Evolutionary conservation across 1,139 yeast species (phyloP).

Genomic region (Taphrina sp.): DNA sequence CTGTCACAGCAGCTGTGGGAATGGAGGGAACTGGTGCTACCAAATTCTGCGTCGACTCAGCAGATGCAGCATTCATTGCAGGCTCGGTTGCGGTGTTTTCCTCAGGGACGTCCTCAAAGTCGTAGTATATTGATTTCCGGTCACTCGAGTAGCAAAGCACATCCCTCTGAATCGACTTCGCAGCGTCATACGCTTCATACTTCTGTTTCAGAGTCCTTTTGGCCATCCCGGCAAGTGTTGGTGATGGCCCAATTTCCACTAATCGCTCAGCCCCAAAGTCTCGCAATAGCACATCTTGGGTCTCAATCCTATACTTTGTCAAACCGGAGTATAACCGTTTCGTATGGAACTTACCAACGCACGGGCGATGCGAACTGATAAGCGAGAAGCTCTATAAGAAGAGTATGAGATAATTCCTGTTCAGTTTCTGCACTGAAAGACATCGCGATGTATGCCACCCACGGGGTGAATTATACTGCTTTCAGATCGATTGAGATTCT

Average conservation of each 20-base stretch:
- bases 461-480: too few species aligned
- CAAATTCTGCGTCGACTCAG: constrained; percentile 48
- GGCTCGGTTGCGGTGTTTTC: constrained; percentile 46
- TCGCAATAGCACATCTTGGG: constrained; percentile 94
- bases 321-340: background rate
- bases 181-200: constrained; percentile 97
- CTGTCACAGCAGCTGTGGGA: constrained; percentile 62
- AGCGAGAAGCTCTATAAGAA: constrained; percentile 91
- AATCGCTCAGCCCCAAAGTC: constrained; percentile 87
- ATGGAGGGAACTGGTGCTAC: constrained; percentile 49
- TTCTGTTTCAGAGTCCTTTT: constrained; percentile 92
- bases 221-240: constrained; percentile 98
- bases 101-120: constrained; percentile 75
- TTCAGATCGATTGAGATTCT: too few species aligned
- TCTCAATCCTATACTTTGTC: constrained; percentile 57
- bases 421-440: constrained; percentile 66
- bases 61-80: constrained; percentile 27
- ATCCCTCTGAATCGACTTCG: constrained; percentile 92
- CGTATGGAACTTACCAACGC: constrained; percentile 63
- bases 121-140: constrained; percentile 91
- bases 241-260: constrained; percentile 98
- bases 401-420: constrained; percentile 93
- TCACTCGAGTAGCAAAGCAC: constrained; percentile 94
- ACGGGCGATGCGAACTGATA: constrained; percentile 99
- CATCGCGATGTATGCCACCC: too few species aligned